Evolutionary conservation across 345 rosid genomes (phyloP).

Genomic region (Rhodamnia argentea): DNA sequence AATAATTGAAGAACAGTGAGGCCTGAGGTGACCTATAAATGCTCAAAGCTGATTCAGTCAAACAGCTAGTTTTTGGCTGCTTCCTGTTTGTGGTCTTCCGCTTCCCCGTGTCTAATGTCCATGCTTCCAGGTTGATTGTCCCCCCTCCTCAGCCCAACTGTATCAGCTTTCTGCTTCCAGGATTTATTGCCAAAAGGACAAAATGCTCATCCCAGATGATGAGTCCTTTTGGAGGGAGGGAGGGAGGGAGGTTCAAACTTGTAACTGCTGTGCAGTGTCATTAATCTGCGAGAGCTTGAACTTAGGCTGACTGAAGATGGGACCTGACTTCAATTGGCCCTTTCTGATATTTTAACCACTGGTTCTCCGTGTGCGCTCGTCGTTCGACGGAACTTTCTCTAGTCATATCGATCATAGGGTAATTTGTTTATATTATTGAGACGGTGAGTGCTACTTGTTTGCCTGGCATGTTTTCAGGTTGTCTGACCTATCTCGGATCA

Average conservation of each 20-base stretch:
- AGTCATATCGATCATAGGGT: not conserved
- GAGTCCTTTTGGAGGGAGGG: not conserved
- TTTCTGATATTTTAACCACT: not conserved
- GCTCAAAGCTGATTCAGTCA: not conserved
- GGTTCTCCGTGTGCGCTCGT: not conserved
- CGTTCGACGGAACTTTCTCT: not conserved
- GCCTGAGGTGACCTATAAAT: not conserved
- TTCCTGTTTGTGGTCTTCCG: slow-evolving; percentile 10
- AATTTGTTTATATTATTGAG: not conserved
- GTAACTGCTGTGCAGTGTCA: not conserved
- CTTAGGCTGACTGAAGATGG: not conserved
- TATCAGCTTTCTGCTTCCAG: slow-evolving; percentile 16
- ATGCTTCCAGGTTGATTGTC: slow-evolving; percentile 30
- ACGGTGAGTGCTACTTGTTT: not conserved
- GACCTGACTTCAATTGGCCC: not conserved
- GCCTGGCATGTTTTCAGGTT: not conserved
- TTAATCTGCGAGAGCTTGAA: not conserved
- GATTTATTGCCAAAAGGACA: slow-evolving; percentile 28
- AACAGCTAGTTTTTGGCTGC: slow-evolving; percentile 1
- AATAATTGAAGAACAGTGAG: slow-evolving; percentile 4
- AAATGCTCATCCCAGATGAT: not conserved
- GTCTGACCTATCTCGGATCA: not conserved
- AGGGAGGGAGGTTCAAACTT: not conserved
- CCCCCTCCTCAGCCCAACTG: not conserved
- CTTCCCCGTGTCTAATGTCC: slow-evolving; percentile 19